Percentiles rank a stretch among this genome's conserved stretches.
These are phyloP conservation scores for Xeromyces bisporus DNA, from an alignment of 495 filamentous ascomycete genomes.

Conservation along the genomic window DNA sequence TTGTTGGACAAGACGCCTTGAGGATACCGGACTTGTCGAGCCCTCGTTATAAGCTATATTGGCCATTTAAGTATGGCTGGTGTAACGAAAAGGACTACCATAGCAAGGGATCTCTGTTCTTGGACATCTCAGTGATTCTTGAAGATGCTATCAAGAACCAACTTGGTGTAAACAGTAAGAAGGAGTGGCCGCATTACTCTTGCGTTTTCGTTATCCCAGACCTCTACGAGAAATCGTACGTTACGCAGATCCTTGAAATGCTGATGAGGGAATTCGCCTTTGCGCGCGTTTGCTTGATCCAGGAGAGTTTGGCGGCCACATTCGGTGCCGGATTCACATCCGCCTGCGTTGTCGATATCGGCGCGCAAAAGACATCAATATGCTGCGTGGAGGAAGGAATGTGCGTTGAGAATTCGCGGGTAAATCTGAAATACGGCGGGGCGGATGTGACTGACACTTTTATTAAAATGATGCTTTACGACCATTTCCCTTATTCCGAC, in stretches of 20 bases:
- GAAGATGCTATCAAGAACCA: slow-evolving; percentile 74
- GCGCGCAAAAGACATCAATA: slow-evolving; percentile 94
- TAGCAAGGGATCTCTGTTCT: slow-evolving; percentile 53
- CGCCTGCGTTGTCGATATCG: slow-evolving; percentile 89
- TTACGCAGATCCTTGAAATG: slow-evolving; percentile 66
- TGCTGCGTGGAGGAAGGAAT: slow-evolving; percentile 96
- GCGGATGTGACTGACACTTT: slow-evolving; percentile 87
- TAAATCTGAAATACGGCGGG: slow-evolving; percentile 91
- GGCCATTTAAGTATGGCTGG: slow-evolving; percentile 75
- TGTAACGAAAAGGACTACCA: slow-evolving; percentile 82
- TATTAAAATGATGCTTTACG: slow-evolving; percentile 90
- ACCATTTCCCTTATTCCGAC: slow-evolving; percentile 83
- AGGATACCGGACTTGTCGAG: slow-evolving; percentile 79
- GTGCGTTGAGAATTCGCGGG: slow-evolving; percentile 74
- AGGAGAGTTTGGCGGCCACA: slow-evolving; percentile 84
- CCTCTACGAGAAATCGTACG: slow-evolving; percentile 84
- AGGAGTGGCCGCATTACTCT: slow-evolving; percentile 75
- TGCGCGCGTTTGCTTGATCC: slow-evolving; percentile 74
- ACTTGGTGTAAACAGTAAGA: slow-evolving; percentile 56
- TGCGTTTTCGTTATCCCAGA: slow-evolving; percentile 93
- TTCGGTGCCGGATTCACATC: slow-evolving; percentile 92
- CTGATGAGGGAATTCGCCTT: slow-evolving; percentile 80
- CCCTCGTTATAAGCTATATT: slow-evolving; percentile 77
- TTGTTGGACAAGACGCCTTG: slow-evolving; percentile 66
- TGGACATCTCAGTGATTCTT: slow-evolving; percentile 73